Base-by-base conservation (phyloP, 2,329 filamentous ascomycete species). In the Beauveria caledonica region DNA sequence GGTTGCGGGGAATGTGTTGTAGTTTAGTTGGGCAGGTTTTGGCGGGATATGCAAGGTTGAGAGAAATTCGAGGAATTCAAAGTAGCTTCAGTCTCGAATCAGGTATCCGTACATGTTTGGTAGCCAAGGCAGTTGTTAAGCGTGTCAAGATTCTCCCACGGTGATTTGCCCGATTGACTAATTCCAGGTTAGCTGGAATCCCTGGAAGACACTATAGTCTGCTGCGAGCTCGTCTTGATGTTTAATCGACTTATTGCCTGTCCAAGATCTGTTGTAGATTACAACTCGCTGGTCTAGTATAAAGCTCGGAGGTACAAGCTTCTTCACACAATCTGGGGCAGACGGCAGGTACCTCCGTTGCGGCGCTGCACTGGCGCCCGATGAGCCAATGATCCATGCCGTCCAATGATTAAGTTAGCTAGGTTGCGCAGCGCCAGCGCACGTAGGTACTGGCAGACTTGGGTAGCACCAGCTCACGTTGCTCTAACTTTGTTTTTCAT, bases 401-500 rank as follows among this genome's bases (percentile, higher is more conserved):
- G 8, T 29, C 29, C 29, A 29, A 29, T 29, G 3, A 29, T 29
- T 10, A n/a, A n/a, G n/a, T n/a, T 10, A 29, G 9, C 2, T 29
- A 33, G 33, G 33, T 36, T 36, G 33, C 33, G 33, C 33, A 36
- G 54, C 54, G 54, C 54, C 54, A 46, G 27, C 44, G 44, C 44
- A 45, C 10, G n/a, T n/a, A n/a, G n/a, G n/a, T 19, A 45, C 44
- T 2, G 10, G 19, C n/a, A 19, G 9, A 8, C 23, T 40, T 36
- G 33, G 33, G 49, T 33, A 51, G 19, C 49, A n/a, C 52, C 25
- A 57, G 46, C 46, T 61, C 52, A 45, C 53, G 46, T 42, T 56
- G 56, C 60, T 53, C 62, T 64, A 60, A 60, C 64, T 66, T 66
- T 68, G 64, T 66, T 71, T 71, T 70, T 69, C 64, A 60, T 64